Evolutionary conservation across 331 rosid genomes (phyloP).

Genomic region (Prunus yedoensis): DNA sequence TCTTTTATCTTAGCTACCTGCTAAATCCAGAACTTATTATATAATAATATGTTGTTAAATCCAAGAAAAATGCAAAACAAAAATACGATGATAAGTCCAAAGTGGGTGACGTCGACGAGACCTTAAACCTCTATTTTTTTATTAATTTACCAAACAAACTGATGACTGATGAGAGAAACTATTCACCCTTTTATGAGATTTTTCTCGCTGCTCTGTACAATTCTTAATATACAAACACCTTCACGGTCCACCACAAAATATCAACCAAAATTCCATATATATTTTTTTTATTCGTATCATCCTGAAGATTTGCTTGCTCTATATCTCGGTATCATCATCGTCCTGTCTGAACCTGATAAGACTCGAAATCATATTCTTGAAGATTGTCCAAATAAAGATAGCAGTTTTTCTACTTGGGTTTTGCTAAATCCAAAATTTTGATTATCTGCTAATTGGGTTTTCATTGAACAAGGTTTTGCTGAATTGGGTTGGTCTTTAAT

Average conservation of each 20-base stretch:
- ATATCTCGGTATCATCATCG: neutral
- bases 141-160: neutral
- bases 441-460: conserved; percentile 7
- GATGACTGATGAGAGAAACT: neutral
- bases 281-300: neutral
- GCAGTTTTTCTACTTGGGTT: no score
- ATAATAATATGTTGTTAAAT: neutral
- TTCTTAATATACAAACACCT: neutral
- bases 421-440: neutral
- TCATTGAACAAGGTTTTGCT: neutral
- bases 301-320: neutral
- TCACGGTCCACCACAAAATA: neutral
- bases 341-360: neutral
- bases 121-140: neutral
- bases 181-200: neutral
- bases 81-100: conserved; percentile 7
- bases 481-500: conserved; percentile 16
- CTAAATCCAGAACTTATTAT: no score
- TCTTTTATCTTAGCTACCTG: no score
- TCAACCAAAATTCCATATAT: neutral
- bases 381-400: neutral
- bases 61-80: conserved; percentile 11
- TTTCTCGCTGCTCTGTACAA: neutral
- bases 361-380: neutral
- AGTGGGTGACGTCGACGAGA: neutral